Base-by-base conservation (phyloP, 208 protist genomes). In the Trypanosoma theileri region DNA sequence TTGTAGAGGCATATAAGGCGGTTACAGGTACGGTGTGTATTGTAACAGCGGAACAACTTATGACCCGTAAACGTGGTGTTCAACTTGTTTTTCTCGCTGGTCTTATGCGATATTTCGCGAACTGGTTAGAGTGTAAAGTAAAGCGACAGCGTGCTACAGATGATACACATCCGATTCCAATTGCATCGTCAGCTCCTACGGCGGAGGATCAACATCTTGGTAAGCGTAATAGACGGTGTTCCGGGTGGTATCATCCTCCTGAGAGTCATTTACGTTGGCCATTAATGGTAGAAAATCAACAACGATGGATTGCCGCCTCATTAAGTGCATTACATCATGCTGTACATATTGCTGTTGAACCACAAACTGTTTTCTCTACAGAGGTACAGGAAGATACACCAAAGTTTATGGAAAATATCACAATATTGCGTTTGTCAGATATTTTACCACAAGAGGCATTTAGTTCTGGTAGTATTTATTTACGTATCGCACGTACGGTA, bases 321-420 rank as follows among this genome's bases (percentile, higher is more conserved):
- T 76, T 94, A 69, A 89, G 79, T 66, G 88, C 88, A 35, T 35
- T 92, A 63, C 85, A 94, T 76, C 45, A 57, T 12, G 82, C 88
- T 8, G 28, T 92, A 26, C 70, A 73, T 19, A 54, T 85, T 8
- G 77, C 73, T 13, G 75, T 66, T 8, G 53, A 61, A 12, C 22
- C 58, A 7, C 59, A 46, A 8, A n/a, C 28, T 58, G 50, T 77
- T 50, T 75, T 85, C 44, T 75, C 84, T 14, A 42, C 81, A 6
- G 61, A 81, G 51, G 77, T 91, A 69, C 84, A 89, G 59, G 83
- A 90, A 22, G 67, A 66, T 51, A 75, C 77, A 41, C 69, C 69
- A 0, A 17, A 54, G 13, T 77, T 84, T 24, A 48, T 92, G 40
- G 71, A 77, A 62, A 75, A 66, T 22, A 61, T 94, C 31, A 74